A percentile compares a stretch with the other conserved stretches of the same genome.
phyloP scores from a whole-genome alignment of 805 yeast species.

The Yarrowia divulgata region DNA sequence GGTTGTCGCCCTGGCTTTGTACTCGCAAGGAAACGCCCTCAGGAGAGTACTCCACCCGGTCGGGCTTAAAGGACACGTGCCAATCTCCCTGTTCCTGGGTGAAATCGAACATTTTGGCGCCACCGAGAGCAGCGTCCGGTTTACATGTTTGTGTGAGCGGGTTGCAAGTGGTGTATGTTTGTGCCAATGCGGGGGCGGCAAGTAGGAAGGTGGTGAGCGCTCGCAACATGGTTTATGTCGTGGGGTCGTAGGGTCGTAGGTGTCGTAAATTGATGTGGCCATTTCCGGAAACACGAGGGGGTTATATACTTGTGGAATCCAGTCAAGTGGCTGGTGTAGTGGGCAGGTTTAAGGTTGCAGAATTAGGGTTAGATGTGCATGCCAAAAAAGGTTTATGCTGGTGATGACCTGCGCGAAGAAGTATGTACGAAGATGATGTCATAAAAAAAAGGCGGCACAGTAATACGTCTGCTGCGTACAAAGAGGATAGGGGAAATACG shows the following conservation, averaged over 20 bases:
- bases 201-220: conserved; percentile 11
- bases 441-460: too few species aligned
- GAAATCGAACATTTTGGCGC: conserved; percentile 62
- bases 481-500: too few species aligned
- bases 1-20: conserved; percentile 72
- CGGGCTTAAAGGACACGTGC: conserved; percentile 50
- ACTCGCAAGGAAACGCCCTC: conserved; percentile 72
- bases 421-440: too few species aligned
- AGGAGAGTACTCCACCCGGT: conserved; percentile 53
- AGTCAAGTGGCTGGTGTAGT: not conserved
- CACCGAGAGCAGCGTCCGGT: conserved; percentile 68
- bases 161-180: conserved; percentile 53
- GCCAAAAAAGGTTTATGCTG: too few species aligned
- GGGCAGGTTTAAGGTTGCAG: too few species aligned
- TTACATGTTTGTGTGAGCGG: conserved; percentile 56
- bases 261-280: not conserved
- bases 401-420: too few species aligned
- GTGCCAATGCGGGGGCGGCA: conserved; percentile 42
- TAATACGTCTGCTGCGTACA: too few species aligned
- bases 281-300: not conserved
- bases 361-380: too few species aligned
- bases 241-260: not conserved
- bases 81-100: conserved; percentile 56
- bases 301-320: not conserved
- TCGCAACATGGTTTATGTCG: not conserved